These are phyloP conservation scores for Yarrowia sp. DNA, from an alignment of 805 yeast genomes.

Conservation along the genomic window DNA sequence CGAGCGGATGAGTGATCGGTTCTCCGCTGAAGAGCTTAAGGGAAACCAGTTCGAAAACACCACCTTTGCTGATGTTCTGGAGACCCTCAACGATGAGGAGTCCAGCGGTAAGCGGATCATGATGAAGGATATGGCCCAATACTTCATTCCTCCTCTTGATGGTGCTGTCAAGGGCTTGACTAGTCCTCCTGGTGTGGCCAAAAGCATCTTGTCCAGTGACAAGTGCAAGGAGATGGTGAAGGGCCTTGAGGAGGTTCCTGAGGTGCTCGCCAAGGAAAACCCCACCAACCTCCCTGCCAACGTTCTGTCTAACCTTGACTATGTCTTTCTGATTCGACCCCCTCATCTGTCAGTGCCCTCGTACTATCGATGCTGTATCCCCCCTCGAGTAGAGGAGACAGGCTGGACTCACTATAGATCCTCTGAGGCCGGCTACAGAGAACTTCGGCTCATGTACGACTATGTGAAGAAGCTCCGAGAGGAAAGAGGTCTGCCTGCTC, in stretches of 20 bases:
- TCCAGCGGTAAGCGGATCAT: constrained; percentile 41
- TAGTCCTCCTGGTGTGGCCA: constrained; percentile 17
- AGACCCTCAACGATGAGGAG: constrained; percentile 36
- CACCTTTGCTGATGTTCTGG: constrained; percentile 42
- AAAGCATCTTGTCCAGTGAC: constrained; percentile 11
- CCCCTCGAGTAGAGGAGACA: constrained; percentile 44
- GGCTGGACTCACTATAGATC: constrained; percentile 45
- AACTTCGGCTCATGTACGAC: constrained; percentile 44
- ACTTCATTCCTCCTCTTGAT: constrained; percentile 44
- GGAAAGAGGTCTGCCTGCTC: constrained; percentile 28
- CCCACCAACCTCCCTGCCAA: constrained; percentile 44
- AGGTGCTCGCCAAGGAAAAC: constrained; percentile 14
- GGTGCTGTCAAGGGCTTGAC: constrained; percentile 14
- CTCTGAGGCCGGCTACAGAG: constrained; percentile 45
- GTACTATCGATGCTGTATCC: constrained; percentile 45
- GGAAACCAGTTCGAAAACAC: constrained; percentile 39
- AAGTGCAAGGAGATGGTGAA: constrained; percentile 12
- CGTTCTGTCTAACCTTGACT: constrained; percentile 41
- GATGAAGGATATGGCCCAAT: constrained; percentile 47
- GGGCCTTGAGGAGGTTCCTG: constrained; percentile 22
- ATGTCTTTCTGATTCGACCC: constrained; percentile 44
- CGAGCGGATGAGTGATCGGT: constrained; percentile 44
- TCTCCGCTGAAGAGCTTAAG: constrained; percentile 40
- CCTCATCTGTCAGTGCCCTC: constrained; percentile 46
- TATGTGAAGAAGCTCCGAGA: constrained; percentile 39